Evolutionary conservation across 169 alveolate species (phyloP).

Genomic region (Cryptosporidium sp.): DNA sequence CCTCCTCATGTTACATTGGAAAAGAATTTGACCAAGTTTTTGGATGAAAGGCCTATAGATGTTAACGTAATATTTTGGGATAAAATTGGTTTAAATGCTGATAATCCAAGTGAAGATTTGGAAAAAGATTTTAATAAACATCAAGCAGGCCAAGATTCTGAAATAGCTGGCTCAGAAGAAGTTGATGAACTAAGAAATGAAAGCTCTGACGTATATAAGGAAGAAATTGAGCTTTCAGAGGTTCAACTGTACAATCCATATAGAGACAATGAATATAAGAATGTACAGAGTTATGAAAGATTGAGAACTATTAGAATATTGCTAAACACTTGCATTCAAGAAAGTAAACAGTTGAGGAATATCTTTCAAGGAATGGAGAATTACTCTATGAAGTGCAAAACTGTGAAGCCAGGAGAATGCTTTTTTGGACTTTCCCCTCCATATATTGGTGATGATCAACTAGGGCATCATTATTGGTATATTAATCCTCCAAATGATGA

Average conservation of each 20-base stretch:
- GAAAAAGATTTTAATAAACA: not conserved
- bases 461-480: constrained; percentile 64
- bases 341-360: constrained; percentile 51
- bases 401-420: constrained; percentile 42
- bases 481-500: constrained; percentile 65
- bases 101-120: not conserved
- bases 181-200: not conserved
- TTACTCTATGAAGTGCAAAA: constrained; percentile 35
- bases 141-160: not conserved
- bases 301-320: constrained; percentile 59
- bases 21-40: constrained; percentile 56
- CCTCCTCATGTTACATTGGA: constrained; percentile 74
- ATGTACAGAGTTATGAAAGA: constrained; percentile 52
- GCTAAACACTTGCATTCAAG: constrained; percentile 62
- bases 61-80: constrained; percentile 59
- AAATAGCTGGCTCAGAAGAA: not conserved
- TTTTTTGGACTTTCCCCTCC: constrained; percentile 69
- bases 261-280: constrained; percentile 54
- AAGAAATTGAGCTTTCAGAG: not conserved
- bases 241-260: constrained; percentile 52
- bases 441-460: constrained; percentile 37
- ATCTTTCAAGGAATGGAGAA: constrained; percentile 43
- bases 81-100: not conserved
- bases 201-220: not conserved
- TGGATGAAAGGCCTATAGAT: constrained; percentile 72